A percentile compares a stretch with the other conserved stretches of the same genome.
Conservation (phyloP, 371 early-diverging fungal species). For the Capniomyces stellatus region DNA sequence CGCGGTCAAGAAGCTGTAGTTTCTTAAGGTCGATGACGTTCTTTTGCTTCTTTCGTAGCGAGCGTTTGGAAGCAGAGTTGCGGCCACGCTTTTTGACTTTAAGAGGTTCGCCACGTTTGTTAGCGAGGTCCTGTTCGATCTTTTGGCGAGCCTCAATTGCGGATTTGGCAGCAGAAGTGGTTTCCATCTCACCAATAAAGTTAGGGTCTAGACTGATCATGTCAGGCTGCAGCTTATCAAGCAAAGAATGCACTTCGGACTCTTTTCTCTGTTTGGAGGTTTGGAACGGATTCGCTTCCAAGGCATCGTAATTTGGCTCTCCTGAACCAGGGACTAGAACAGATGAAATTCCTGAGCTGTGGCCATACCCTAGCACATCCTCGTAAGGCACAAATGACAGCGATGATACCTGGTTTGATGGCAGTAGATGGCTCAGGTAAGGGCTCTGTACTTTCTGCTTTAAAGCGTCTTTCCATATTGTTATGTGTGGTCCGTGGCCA, state of each 20-base stretch:
- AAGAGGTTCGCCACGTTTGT: conserved; percentile 15
- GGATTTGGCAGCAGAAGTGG: conserved; percentile 16
- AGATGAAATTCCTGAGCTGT: conserved; percentile 58
- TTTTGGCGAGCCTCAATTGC: background rate
- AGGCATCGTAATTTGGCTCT: conserved; percentile 91
- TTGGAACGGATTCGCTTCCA: conserved; percentile 90
- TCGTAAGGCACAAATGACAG: conserved; percentile 87
- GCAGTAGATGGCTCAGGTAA: conserved; percentile 74
- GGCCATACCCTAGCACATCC: conserved; percentile 92
- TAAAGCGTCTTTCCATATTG: conserved; percentile 80
- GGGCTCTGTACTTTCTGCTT: conserved; percentile 51
- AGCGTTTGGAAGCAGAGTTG: conserved; percentile 53
- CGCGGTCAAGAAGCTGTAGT: conserved; percentile 12
- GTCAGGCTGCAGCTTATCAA: conserved; percentile 87
- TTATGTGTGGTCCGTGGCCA: conserved; percentile 54
- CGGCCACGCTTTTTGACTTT: conserved; percentile 55
- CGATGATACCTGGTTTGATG: conserved; percentile 32
- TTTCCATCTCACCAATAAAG: conserved; percentile 40
- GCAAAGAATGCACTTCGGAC: conserved; percentile 71
- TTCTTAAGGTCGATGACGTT: conserved; percentile 53
- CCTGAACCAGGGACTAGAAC: conserved; percentile 90
- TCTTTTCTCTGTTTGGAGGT: conserved; percentile 82
- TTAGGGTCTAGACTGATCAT: conserved; percentile 74
- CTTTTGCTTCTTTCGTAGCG: conserved; percentile 51
- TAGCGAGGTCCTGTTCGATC: background rate